Base-by-base conservation (phyloP, 2,329 filamentous ascomycete species). In the Fusarium agapanthi region DNA sequence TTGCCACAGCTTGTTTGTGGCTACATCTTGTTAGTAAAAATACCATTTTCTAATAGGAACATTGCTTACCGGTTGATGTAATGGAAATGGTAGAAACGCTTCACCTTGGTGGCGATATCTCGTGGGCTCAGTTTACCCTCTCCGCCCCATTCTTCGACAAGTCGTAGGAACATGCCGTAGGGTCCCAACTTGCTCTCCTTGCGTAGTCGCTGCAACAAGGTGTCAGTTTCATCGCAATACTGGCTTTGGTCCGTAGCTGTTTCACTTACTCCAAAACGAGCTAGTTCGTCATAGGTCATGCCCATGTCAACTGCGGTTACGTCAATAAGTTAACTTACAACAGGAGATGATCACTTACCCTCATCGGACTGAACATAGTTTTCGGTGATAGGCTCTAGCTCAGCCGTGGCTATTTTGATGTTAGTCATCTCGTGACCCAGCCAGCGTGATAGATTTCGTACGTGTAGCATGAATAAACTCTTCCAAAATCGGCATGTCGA, bases 381-480 rank as follows among this genome's bases (percentile, higher is more conserved):
- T 7, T 80, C 80, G 0, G 82, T 83, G 15, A 84, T 80, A 2
- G 83, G 83, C 9, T 84, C 81, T 2, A 86, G 81, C 69, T 89
- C 88, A 12, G 88, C 88, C 24, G 67, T 69, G 16, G 67, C 66
- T 69, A 24, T 35, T 9, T 20, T 15, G 6, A 3, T 35, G 48
- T 51, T 20, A 51, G 48, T n/a, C 40, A 35, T 69, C 34, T 37
- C 2, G 14, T 28, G 16, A 6, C 20, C 9, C n/a, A 26, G 34
- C n/a, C 7, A 24, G 28, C 6, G 30, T 30, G 7, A 4, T 44
- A 30, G 34, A 45, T 1, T 15, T 35, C 48, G 86, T 88, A 16
- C 88, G 88, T 1, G 81, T 84, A 2, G 88, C 90, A 48, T 86
- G 82, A 51, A 93, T 81, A 79, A 93, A 93, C 15, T 88, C 86